Base-by-base conservation (phyloP, 139 green algal species). In the Coelastrella sp. region DNA sequence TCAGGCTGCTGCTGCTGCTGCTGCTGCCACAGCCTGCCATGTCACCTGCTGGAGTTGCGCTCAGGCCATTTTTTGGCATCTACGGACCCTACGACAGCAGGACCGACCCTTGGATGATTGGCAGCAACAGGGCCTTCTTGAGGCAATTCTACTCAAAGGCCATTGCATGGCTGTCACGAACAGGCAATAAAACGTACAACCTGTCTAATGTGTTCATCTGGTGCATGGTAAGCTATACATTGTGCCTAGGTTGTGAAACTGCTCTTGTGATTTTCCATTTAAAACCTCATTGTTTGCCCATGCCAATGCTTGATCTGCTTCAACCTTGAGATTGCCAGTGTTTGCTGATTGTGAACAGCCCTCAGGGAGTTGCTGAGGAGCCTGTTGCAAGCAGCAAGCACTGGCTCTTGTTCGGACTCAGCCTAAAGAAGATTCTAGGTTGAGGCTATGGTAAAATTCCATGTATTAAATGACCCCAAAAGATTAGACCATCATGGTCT, bases 51-150 rank as follows among this genome's bases (percentile, higher is more conserved):
- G 60, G 94, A 89, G 92, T 93, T 35, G 92, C 93, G 1, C 58
- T 90, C n/a, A 76, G 66, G 4, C 93, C 93, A 27, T 95, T 92
- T 58, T 94, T 91, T 81, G 93, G 93, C 14, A 83, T 94, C 22
- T 87, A 88, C 24, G 93, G 92, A 14, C 12, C 70, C 22, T 94
- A 94, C 85, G 68, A 61, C 57, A 74, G n/a, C 7, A 22, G 66
- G 1, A 35, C 12, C 0, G 81, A 91, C 80, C 88, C 88, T 27
- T 91, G 80, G 80, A 57, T 8, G 22, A 56, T 79, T 61, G 24
- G 63, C 3, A 7, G n/a, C 59, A 88, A 85, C 68, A 80, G n/a
- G 8, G 68, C 59, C 15, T 91, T 88, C 70, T 15, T 84, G 88
- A 63, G 57, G 4, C 80, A 88, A 25, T 91, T 89, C n/a, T 91